Evolutionary conservation across 257 asterid genomes (phyloP).

Genomic region (Solanum paucissectum): DNA sequence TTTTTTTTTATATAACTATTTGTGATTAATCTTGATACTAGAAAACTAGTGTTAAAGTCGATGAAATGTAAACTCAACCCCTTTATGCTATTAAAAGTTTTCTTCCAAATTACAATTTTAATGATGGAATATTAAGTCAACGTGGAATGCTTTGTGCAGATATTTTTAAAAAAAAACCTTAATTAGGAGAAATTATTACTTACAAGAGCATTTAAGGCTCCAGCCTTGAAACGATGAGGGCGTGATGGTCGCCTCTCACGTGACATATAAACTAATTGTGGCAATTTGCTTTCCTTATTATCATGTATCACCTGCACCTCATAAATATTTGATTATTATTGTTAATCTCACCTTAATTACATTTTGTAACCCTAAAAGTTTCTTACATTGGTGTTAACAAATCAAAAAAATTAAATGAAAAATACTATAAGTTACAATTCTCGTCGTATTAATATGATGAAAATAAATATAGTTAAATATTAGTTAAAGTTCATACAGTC

Average conservation of each 20-base stretch:
- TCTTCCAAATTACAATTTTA: neutral
- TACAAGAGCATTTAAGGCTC: constrained; percentile 55
- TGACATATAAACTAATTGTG: constrained; percentile 51
- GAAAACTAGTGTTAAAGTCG: neutral
- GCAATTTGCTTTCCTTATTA: constrained; percentile 19
- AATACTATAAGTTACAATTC: neutral
- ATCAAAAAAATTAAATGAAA: too few relatives aligned
- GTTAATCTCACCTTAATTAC: neutral
- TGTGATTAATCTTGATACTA: neutral
- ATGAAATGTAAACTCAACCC: neutral
- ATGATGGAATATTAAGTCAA: neutral
- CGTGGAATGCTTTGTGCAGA: neutral
- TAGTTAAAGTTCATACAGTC: neutral
- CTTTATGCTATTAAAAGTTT: neutral
- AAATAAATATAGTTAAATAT: too few relatives aligned
- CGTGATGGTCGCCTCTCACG: constrained; percentile 44
- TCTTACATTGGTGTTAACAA: too few relatives aligned
- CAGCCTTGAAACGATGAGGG: constrained; percentile 66
- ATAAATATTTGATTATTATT: neutral
- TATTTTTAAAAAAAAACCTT: neutral
- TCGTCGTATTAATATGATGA: too few relatives aligned
- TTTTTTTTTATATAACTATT: too few relatives aligned
- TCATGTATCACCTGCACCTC: constrained; percentile 50
- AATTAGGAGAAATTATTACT: neutral
- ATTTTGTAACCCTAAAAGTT: neutral